A percentile compares a stretch with the other conserved stretches of the same genome.
These are phyloP conservation scores for Xylaria grammica DNA, from an alignment of 495 filamentous ascomycete species.

Conservation along the genomic window DNA sequence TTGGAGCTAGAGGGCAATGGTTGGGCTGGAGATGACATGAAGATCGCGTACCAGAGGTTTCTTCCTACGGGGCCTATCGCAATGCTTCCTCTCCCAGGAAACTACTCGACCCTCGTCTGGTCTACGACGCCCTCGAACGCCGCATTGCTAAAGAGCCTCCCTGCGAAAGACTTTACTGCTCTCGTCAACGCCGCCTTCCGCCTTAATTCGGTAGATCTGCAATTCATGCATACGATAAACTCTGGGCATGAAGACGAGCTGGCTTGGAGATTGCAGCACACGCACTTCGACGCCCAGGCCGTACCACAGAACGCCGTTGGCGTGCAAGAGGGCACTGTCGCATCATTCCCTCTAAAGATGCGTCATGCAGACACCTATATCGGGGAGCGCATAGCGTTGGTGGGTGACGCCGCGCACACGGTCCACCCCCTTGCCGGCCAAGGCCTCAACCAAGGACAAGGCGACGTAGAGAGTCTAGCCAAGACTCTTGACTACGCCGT, in stretches of 20 bases:
- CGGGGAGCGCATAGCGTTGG: conserved; percentile 81
- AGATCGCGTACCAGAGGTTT: conserved; percentile 93
- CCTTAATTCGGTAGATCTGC: conserved; percentile 75
- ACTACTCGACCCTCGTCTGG: conserved; percentile 88
- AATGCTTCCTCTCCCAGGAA: conserved; percentile 84
- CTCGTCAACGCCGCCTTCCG: conserved; percentile 96
- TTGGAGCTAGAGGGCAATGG: conserved; percentile 68
- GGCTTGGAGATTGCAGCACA: conserved; percentile 78
- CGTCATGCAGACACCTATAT: conserved; percentile 92
- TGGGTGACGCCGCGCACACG: conserved; percentile 94
- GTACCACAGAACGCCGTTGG: conserved; percentile 60
- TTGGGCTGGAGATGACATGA: conserved; percentile 56
- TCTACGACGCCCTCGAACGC: conserved; percentile 82
- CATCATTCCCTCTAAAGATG: conserved; percentile 88
- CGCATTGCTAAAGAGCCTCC: conserved; percentile 76
- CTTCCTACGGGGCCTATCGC: conserved; percentile 90
- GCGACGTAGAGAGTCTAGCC: conserved; percentile 78
- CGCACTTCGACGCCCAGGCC: conserved; percentile 49
- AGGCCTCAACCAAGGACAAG: conserved; percentile 91
- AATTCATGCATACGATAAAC: conserved; percentile 71
- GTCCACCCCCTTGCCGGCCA: conserved; percentile 94
- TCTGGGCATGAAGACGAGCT: conserved; percentile 75
- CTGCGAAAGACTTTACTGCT: conserved; percentile 72
- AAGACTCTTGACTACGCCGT: conserved; percentile 77
- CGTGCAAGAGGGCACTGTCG: conserved; percentile 80